phyloP scores from a whole-genome alignment of 2,329 filamentous ascomycete species.

The Neofusicoccum parvum region DNA sequence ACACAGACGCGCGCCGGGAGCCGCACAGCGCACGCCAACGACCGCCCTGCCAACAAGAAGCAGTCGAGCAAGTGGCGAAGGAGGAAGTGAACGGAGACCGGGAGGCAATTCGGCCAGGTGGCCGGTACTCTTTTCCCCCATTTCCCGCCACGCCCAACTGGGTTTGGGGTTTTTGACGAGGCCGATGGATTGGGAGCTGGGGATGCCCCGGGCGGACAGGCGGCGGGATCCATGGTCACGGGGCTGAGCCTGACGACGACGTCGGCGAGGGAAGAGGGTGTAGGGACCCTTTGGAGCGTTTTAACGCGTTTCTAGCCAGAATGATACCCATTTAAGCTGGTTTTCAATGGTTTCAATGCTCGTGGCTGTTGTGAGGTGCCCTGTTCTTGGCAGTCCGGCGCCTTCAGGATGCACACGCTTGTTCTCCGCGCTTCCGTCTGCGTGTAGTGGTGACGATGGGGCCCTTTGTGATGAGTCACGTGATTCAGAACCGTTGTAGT shows the following conservation, averaged over 20 bases:
- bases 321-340: not conserved
- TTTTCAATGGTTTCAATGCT: not conserved
- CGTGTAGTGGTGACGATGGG: too few relatives aligned
- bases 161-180: conserved; percentile 10
- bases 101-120: not conserved
- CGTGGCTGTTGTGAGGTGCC: too few relatives aligned
- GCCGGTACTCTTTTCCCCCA: conserved; percentile 3
- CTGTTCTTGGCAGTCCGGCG: too few relatives aligned
- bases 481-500: too few relatives aligned
- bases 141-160: not conserved
- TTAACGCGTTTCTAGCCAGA: not conserved
- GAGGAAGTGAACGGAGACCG: not conserved
- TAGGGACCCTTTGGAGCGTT: not conserved
- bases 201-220: too few relatives aligned
- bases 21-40: not conserved
- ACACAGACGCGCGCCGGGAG: not conserved
- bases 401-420: too few relatives aligned
- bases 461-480: too few relatives aligned
- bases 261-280: not conserved
- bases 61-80: not conserved
- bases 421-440: too few relatives aligned
- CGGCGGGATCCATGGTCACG: too few relatives aligned
- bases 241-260: too few relatives aligned
- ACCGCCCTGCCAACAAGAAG: not conserved
- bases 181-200: not conserved